These are phyloP conservation scores for Hymenoscyphus fraxineus DNA, from an alignment of 2,329 filamentous ascomycete genomes.

Conservation along the genomic window DNA sequence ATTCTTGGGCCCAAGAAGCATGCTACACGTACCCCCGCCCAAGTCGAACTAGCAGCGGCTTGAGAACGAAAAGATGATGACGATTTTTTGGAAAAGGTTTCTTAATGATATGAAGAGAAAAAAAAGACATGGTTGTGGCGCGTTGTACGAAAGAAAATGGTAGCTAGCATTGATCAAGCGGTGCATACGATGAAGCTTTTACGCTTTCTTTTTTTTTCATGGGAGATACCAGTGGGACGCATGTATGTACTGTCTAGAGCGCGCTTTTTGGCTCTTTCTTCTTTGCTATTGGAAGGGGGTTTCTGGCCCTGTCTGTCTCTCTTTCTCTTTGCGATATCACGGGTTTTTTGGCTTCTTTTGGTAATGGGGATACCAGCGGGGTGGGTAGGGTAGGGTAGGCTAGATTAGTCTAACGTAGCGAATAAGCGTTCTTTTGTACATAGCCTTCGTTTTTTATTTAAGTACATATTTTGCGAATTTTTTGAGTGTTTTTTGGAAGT, in stretches of 20 bases:
- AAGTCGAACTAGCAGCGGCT: constrained; percentile 23
- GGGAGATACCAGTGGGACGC: neutral
- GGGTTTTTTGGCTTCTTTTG: neutral
- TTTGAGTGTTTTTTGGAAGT: neutral
- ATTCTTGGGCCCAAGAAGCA: constrained; percentile 43
- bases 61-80: neutral
- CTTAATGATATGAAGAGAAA: neutral
- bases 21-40: constrained; percentile 25
- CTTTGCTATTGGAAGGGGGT: neutral
- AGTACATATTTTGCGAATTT: constrained; percentile 1
- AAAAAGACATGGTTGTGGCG: neutral
- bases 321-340: neutral
- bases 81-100: neutral
- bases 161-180: neutral
- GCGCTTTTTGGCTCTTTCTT: neutral
- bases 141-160: constrained; percentile 1
- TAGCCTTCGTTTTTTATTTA: neutral
- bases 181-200: constrained; percentile 1
- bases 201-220: neutral
- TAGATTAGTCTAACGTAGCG: neutral
- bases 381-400: neutral
- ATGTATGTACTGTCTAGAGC: neutral
- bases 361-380: constrained; percentile 1
- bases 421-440: neutral
- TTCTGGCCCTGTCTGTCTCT: neutral